Evolutionary conservation across 2,329 filamentous ascomycete species (phyloP), one percentile per base, ranked within the genome.

Genomic region (Ceratocystis albifundus): DNA sequence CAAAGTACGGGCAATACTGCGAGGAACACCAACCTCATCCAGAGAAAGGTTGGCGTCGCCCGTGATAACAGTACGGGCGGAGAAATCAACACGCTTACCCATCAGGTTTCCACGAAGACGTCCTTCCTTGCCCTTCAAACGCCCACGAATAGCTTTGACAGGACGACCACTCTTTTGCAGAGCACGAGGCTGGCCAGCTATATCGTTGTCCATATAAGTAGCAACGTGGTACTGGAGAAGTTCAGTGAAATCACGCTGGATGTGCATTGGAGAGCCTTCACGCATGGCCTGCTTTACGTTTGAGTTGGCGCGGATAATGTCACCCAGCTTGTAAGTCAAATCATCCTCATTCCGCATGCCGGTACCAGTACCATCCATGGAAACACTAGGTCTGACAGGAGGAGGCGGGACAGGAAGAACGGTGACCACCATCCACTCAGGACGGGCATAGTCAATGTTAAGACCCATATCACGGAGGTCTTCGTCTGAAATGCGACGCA

Each of bases 161-260:
- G 95, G 92, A 73, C 95, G 87, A 61, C 95, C 95, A 66, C 91
- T 96, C 80, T 99, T 99, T 74, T 99, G 95, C 73, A 97, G 81
- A 2, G 94, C 93, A 71, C 94, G 91, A 2, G 94, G 94, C 71
- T 95, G 87, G 62, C 93, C 92, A 69, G 95, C 94, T 76, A 97
- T 96, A 75, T 99, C 93, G 72, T 99, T 99, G 77, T 99, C 94
- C 95, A 99, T 99, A 77, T 96, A 96, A 0, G 95, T 99, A 55
- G 95, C 95, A 68, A 99, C 92, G 73, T 99, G 95, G 74, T 96
- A 99, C 74, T 99, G 95, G 46, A 99, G 80, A 41, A 99, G 79
- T 69, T 88, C 86, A 76, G 96, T 90, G 68, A 96, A 97, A 72
- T 99, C 94, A 68, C 86, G 84, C 17, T 91, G 85, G 70, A 97